These are phyloP conservation scores for Globisporangium sylvaticum DNA, from an alignment of 352 stramenopile species.

Conservation along the genomic window DNA sequence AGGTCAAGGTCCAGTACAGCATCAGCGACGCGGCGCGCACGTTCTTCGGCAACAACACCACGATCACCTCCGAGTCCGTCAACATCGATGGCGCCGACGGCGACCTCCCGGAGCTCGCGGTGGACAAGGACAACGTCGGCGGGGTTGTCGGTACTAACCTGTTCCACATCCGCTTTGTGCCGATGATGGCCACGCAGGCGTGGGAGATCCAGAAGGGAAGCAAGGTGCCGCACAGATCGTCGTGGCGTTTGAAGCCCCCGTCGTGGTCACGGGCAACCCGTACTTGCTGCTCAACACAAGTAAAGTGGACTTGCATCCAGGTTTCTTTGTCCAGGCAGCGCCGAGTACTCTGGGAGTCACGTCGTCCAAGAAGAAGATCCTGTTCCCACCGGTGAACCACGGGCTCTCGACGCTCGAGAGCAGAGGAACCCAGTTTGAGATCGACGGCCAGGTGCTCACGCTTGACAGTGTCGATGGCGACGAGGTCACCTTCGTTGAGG, in stretches of 20 bases:
- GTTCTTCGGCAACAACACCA: slow-evolving; percentile 83
- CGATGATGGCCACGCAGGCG: slow-evolving; percentile 37
- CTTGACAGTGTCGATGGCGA: slow-evolving; percentile 40
- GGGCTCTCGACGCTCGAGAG: slow-evolving; percentile 34
- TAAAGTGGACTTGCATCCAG: slow-evolving; percentile 52
- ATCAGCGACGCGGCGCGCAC: slow-evolving; percentile 60
- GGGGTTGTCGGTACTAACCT: slow-evolving; percentile 45
- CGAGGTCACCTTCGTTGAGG: slow-evolving; percentile 49
- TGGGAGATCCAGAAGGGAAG: slow-evolving; percentile 68
- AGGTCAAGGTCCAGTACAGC: slow-evolving; percentile 53
- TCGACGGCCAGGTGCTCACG: slow-evolving; percentile 46
- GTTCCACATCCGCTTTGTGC: slow-evolving; percentile 41
- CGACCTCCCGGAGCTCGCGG: slow-evolving; percentile 59
- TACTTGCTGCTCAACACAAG: slow-evolving; percentile 44
- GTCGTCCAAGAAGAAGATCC: slow-evolving; percentile 25
- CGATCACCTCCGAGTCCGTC: slow-evolving; percentile 69
- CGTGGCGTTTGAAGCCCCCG: slow-evolving; percentile 51
- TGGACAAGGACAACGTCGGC: slow-evolving; percentile 37
- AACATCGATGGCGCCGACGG: slow-evolving; percentile 62
- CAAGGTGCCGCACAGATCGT: slow-evolving; percentile 37
- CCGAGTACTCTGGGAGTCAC: slow-evolving; percentile 15
- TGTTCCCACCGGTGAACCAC: slow-evolving; percentile 51
- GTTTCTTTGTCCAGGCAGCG: slow-evolving; percentile 39
- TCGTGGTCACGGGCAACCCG: slow-evolving; percentile 51
- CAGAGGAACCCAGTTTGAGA: slow-evolving; percentile 51